Conservation (phyloP, 768 basidiomycete species). For the Arthromyces matolae region DNA sequence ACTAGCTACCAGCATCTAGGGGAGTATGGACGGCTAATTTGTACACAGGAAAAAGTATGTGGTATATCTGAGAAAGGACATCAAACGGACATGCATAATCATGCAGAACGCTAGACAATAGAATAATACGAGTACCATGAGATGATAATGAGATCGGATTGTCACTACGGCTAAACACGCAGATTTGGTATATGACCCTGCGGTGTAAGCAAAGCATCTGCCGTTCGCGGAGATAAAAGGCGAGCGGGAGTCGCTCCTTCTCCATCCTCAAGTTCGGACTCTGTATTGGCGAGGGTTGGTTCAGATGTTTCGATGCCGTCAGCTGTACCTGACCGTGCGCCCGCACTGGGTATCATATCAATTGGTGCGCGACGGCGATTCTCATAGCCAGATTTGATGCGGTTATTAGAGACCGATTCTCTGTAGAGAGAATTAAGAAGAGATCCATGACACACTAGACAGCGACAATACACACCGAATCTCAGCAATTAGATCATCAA, state of each 20-base stretch:
- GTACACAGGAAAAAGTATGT: constrained; percentile 15
- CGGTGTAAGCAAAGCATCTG: constrained; percentile 24
- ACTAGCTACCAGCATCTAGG: constrained; percentile 4
- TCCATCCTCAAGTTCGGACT: constrained; percentile 42
- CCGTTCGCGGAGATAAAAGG: constrained; percentile 25
- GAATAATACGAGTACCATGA: constrained; percentile 7
- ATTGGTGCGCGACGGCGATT: constrained; percentile 61
- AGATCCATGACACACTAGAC: background rate
- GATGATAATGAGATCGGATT: constrained; percentile 5
- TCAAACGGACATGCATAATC: constrained; percentile 2
- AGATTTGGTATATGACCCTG: constrained; percentile 39
- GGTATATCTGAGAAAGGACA: constrained; percentile 12
- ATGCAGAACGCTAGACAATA: background rate
- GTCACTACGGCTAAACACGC: constrained; percentile 28
- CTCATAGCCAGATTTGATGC: constrained; percentile 73
- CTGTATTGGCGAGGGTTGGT: constrained; percentile 40
- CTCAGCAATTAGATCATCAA: constrained; percentile 79
- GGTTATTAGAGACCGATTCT: constrained; percentile 79
- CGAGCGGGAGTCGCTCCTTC: constrained; percentile 23
- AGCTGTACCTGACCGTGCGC: constrained; percentile 60
- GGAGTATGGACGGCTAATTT: constrained; percentile 6
- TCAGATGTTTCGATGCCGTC: constrained; percentile 62
- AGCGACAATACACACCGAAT: constrained; percentile 51
- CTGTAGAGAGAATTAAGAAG: constrained; percentile 33
- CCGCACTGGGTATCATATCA: constrained; percentile 68